Conservation (phyloP, 2,329 filamentous ascomycete species). For the Alternaria metachromatica region DNA sequence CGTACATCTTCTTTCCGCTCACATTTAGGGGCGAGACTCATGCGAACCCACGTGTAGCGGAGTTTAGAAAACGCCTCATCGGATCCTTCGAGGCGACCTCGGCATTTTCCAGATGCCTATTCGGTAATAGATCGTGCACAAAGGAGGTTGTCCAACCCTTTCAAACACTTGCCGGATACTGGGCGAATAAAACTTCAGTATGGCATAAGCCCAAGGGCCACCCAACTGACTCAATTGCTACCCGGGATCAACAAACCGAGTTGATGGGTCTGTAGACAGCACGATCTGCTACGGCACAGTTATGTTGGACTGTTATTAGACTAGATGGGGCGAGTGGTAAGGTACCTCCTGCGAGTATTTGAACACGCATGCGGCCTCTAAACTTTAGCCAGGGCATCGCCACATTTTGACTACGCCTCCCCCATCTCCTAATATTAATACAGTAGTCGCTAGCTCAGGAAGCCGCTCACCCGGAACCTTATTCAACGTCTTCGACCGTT, state of each 20-base stretch:
- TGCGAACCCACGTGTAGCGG: conserved; percentile 14
- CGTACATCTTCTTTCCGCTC: not conserved
- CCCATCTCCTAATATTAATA: conserved; percentile 15
- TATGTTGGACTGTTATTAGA: not conserved
- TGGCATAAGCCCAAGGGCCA: conserved; percentile 1
- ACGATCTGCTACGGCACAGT: conserved; percentile 1
- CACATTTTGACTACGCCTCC: conserved; percentile 9
- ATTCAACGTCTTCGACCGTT: conserved; percentile 8
- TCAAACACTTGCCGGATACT: conserved; percentile 7
- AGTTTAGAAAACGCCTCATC: conserved; percentile 5
- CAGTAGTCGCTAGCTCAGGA: conserved; percentile 10
- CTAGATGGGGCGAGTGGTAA: conserved; percentile 8
- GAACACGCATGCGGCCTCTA: conserved; percentile 16
- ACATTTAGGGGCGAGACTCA: conserved; percentile 11
- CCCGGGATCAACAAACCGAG: conserved; percentile 18
- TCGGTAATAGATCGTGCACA: conserved; percentile 10
- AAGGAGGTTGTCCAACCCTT: conserved; percentile 10
- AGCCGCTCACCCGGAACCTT: conserved; percentile 14
- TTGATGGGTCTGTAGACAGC: not conserved
- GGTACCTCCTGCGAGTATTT: conserved; percentile 19
- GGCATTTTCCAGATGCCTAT: conserved; percentile 7
- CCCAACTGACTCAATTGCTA: conserved; percentile 17
- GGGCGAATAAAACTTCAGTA: conserved; percentile 6
- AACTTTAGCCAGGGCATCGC: conserved; percentile 12
- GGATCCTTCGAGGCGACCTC: not conserved